phyloP scores from a whole-genome alignment of 2,329 filamentous ascomycete genomes.

The Cordyceps javanica region DNA sequence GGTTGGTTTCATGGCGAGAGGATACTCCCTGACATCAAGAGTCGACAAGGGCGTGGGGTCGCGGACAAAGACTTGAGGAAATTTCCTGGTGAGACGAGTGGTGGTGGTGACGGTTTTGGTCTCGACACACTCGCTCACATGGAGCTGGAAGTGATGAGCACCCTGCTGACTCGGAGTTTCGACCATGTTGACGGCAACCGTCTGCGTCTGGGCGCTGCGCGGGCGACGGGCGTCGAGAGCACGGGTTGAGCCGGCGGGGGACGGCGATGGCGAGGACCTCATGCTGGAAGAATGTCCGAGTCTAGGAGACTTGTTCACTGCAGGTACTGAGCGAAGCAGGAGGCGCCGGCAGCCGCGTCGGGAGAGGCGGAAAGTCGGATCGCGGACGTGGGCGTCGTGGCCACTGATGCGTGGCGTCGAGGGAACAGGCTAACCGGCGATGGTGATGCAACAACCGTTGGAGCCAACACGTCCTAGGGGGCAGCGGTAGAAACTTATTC shows the following conservation, averaged over 20 bases:
- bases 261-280: constrained; percentile 30
- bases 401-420: not conserved
- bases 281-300: constrained; percentile 19
- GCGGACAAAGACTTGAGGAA: constrained; percentile 76
- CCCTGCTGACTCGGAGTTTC: constrained; percentile 31
- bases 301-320: not conserved
- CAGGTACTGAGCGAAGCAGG: not conserved
- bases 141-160: constrained; percentile 43
- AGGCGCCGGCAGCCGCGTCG: not conserved
- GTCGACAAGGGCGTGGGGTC: constrained; percentile 63
- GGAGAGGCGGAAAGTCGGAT: not conserved
- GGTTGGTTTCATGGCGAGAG: constrained; percentile 75
- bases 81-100: constrained; percentile 78
- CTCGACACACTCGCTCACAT: constrained; percentile 59
- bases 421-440: not conserved
- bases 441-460: not conserved
- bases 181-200: constrained; percentile 42
- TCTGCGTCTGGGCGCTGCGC: constrained; percentile 31
- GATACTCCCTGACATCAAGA: constrained; percentile 84
- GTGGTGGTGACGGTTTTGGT: constrained; percentile 80
- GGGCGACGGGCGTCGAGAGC: constrained; percentile 30
- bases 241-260: constrained; percentile 24
- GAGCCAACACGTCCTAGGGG: not conserved
- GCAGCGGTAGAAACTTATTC: not conserved
- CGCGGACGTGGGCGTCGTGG: not conserved